These are phyloP conservation scores for Sarocladium oryzae DNA, from an alignment of 2,329 filamentous ascomycete genomes.

Conservation along the genomic window DNA sequence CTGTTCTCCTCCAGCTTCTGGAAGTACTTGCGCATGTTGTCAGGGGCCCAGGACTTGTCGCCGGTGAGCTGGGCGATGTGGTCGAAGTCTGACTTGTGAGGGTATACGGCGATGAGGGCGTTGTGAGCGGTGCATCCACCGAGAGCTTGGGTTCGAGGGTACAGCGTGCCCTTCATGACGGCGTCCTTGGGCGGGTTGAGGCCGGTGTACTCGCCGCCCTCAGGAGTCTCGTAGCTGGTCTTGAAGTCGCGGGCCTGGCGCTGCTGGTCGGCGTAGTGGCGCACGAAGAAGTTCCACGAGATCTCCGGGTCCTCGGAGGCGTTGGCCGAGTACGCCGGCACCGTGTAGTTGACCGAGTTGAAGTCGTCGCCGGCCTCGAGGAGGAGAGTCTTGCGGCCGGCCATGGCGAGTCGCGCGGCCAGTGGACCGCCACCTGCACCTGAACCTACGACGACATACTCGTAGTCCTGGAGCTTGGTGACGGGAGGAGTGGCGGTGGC, in stretches of 20 bases:
- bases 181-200: conserved; percentile 45
- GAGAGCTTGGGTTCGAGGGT: conserved; percentile 49
- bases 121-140: conserved; percentile 54
- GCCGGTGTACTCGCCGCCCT: conserved; percentile 48
- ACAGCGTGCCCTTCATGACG: conserved; percentile 45
- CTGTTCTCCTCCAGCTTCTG: conserved; percentile 34
- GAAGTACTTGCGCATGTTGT: conserved; percentile 34
- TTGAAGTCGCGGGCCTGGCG: conserved; percentile 51
- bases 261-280: conserved; percentile 49
- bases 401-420: conserved; percentile 51
- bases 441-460: conserved; percentile 57
- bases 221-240: conserved; percentile 46
- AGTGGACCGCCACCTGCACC: conserved; percentile 53
- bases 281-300: conserved; percentile 59
- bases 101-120: conserved; percentile 46
- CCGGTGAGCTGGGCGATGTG: conserved; percentile 33
- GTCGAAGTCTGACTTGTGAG: conserved; percentile 33
- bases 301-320: conserved; percentile 49
- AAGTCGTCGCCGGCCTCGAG: conserved; percentile 55
- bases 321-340: conserved; percentile 46
- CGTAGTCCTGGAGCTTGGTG: conserved; percentile 35
- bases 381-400: conserved; percentile 53
- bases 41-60: conserved; percentile 33
- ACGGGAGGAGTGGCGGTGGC: conserved; percentile 17
- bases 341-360: conserved; percentile 38